Base-by-base conservation (phyloP, 1,284 basidiomycete genomes). In the Naganishia liquefaciens region DNA sequence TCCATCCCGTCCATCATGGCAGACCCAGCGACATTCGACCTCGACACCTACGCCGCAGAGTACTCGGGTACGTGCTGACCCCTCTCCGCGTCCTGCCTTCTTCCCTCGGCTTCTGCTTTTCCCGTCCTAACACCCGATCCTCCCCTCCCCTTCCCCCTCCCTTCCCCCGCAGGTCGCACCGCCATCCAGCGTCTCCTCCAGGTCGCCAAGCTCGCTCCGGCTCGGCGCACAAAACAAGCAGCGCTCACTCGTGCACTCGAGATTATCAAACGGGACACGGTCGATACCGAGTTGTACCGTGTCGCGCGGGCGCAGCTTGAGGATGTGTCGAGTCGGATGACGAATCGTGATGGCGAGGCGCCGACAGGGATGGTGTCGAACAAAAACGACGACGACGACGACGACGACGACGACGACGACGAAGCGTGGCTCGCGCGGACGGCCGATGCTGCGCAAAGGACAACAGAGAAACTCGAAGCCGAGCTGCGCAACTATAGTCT, bases 401-500 rank as follows among this genome's bases (percentile, higher is more conserved):
- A 57, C 17, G 54, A 46, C 21, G 15, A 44, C 6, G 64, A 55
- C 4, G 27, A 42, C 13, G 11, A 49, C 13, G 66, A 64, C 25
- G 40, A 54, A 21, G 51, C 30, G 1, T 68, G 66, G 66, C 21
- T 52, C 2, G 10, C 21, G 17, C 27, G 15, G 21, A 49, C 57
- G 5, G 10, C 39, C 6, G 33, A 54, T 13, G 43, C 46, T 13
- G 58, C 57, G 15, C 23, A 43, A 19, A 33, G 50, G 25, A 57
- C 62, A 23, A 30, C 21, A 19, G 49, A 61, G 17, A 68, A 68
- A 30, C 42, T 68, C 2, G 63, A 68, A 6, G 58, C 58, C 17
- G 66, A 68, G 43, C 44, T 68, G 63, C 27, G 61, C 11, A 63
- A 64, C 23, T 68, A 68, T 17, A 50, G 46, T 33, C 52, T 49